These are phyloP conservation scores for Kurtzmaniella fragi DNA, from an alignment of 805 yeast species.

Conservation along the genomic window DNA sequence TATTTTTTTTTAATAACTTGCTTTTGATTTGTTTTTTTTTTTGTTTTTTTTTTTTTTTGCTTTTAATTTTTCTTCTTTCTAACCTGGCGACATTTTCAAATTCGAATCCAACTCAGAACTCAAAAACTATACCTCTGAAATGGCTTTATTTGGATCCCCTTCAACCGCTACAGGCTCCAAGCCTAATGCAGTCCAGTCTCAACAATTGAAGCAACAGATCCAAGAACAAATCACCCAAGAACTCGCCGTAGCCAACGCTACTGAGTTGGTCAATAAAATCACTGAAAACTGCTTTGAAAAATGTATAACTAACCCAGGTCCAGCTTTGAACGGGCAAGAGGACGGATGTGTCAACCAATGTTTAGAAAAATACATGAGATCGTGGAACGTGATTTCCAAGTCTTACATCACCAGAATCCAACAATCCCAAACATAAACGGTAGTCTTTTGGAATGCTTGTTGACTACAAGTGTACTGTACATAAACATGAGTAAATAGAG, in stretches of 20 bases:
- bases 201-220: conserved; percentile 54
- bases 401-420: conserved; percentile 74
- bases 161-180: conserved; percentile 9
- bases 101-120: not conserved
- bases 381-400: conserved; percentile 83
- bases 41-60: no score
- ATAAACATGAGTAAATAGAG: not conserved
- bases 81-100: not conserved
- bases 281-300: conserved; percentile 83
- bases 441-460: no score
- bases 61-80: no score
- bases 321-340: conserved; percentile 45
- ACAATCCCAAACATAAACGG: conserved; percentile 25
- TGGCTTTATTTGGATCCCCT: conserved; percentile 23
- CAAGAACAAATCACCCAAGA: conserved; percentile 74
- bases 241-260: conserved; percentile 86
- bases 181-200: conserved; percentile 16
- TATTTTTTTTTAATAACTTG: not conserved
- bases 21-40: not conserved
- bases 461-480: not conserved
- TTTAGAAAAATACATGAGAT: conserved; percentile 79
- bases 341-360: conserved; percentile 72
- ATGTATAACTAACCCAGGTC: conserved; percentile 64
- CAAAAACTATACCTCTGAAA: no score
- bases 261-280: conserved; percentile 77